These are phyloP conservation scores for Phytopythium kandeliae DNA, from an alignment of 352 stramenopile genomes.

Conservation along the genomic window DNA sequence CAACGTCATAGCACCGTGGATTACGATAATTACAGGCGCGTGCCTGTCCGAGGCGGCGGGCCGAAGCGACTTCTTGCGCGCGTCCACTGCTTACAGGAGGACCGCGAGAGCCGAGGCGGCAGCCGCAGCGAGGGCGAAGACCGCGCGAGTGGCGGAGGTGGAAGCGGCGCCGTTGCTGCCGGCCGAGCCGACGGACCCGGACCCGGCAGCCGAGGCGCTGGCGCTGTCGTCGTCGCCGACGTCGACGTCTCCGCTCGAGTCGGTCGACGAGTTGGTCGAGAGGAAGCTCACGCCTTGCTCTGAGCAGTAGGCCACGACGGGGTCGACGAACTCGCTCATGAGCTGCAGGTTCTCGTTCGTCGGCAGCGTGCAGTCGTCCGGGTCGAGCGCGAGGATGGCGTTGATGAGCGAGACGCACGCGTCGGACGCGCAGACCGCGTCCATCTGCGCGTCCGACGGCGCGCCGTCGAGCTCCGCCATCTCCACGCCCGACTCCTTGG, in stretches of 20 bases:
- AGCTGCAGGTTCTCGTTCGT: conserved; percentile 26
- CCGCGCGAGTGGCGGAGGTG: not conserved
- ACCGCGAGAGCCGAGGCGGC: not conserved
- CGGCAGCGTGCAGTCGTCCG: conserved; percentile 28
- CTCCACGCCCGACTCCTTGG: conserved; percentile 19
- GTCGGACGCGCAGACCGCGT: conserved; percentile 19
- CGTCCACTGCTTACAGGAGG: not conserved
- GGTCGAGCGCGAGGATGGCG: conserved; percentile 27
- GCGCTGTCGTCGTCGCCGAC: conserved; percentile 13
- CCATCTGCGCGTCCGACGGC: conserved; percentile 21
- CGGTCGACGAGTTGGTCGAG: conserved; percentile 1
- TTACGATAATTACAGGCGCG: not conserved
- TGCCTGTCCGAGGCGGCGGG: no score
- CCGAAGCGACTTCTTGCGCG: no score
- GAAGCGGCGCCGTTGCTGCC: not conserved
- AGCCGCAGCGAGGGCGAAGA: not conserved
- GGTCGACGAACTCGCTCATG: conserved; percentile 37
- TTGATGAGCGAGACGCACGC: conserved; percentile 23
- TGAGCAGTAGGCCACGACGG: conserved; percentile 26
- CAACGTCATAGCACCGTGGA: no score
- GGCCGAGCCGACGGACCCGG: conserved; percentile 4
- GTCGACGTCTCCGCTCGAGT: not conserved
- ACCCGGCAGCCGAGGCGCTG: conserved; percentile 6
- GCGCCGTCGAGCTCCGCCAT: conserved; percentile 13
- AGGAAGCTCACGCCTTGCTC: conserved; percentile 20